phyloP scores from a whole-genome alignment of 352 stramenopile genomes.

The Halophytophthora polymorphica region DNA sequence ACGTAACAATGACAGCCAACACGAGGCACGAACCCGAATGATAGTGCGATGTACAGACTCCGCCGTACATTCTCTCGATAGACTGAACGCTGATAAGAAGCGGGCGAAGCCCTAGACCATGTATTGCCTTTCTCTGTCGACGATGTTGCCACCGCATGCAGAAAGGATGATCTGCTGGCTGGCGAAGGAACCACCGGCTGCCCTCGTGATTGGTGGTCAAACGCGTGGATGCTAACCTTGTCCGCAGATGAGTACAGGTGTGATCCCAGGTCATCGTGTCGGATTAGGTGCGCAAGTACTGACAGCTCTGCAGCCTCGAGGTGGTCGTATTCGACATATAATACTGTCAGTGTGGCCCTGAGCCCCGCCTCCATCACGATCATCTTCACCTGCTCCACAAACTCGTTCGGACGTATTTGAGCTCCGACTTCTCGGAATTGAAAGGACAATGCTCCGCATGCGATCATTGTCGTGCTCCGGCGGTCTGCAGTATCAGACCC shows the following conservation, averaged over 20 bases:
- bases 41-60: slow-evolving; percentile 54
- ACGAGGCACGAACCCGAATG: slow-evolving; percentile 35
- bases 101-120: not conserved
- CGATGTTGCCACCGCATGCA: slow-evolving; percentile 6
- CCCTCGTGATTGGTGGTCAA: slow-evolving; percentile 32
- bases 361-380: slow-evolving; percentile 47
- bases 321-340: slow-evolving; percentile 61
- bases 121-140: slow-evolving; percentile 3
- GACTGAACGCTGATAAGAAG: slow-evolving; percentile 16
- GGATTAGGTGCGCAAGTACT: slow-evolving; percentile 39
- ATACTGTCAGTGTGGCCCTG: slow-evolving; percentile 41
- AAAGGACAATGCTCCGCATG: slow-evolving; percentile 48
- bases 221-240: slow-evolving; percentile 41
- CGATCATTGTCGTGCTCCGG: slow-evolving; percentile 43
- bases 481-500: slow-evolving; percentile 39
- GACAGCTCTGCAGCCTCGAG: slow-evolving; percentile 29
- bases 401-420: slow-evolving; percentile 25
- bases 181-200: slow-evolving; percentile 1
- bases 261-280: slow-evolving; percentile 37
- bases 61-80: slow-evolving; percentile 55
- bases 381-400: slow-evolving; percentile 45
- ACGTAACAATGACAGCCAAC: too few relatives aligned
- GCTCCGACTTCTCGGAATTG: slow-evolving; percentile 47
- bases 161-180: slow-evolving; percentile 13
- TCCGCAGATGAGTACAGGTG: slow-evolving; percentile 50